These are phyloP conservation scores for Citrullus mucosospermus DNA, from an alignment of 306 rosid species.

Conservation along the genomic window DNA sequence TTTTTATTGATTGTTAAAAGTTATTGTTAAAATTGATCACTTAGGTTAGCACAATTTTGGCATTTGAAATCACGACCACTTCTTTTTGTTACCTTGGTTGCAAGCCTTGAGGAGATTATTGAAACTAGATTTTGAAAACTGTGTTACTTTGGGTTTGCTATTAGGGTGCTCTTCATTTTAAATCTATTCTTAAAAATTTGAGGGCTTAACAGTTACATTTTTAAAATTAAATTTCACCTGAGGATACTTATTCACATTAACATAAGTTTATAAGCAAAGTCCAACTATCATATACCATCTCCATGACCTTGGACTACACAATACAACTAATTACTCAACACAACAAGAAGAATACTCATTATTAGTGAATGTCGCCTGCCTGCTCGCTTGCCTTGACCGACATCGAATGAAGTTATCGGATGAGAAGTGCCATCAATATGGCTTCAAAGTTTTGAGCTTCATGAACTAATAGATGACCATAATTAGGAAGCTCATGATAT, in stretches of 20 bases:
- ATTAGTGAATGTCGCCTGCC: not conserved
- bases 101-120: no score
- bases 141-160: no score
- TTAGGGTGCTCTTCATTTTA: no score
- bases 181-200: no score
- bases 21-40: no score
- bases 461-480: constrained; percentile 39
- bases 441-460: constrained; percentile 28
- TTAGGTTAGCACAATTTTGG: no score
- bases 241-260: not conserved
- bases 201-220: no score
- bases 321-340: not conserved
- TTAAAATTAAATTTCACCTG: no score
- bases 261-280: not conserved
- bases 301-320: not conserved
- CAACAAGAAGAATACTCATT: not conserved
- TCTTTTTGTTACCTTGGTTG: no score
- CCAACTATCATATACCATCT: not conserved
- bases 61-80: no score
- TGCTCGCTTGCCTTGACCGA: not conserved
- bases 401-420: constrained; percentile 5
- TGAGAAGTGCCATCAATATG: constrained; percentile 39
- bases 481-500: constrained; percentile 59
- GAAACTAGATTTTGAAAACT: no score
- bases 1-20: no score